Evolutionary conservation across 2,329 filamentous ascomycete species (phyloP).

Genomic region (Verticillium longisporum): DNA sequence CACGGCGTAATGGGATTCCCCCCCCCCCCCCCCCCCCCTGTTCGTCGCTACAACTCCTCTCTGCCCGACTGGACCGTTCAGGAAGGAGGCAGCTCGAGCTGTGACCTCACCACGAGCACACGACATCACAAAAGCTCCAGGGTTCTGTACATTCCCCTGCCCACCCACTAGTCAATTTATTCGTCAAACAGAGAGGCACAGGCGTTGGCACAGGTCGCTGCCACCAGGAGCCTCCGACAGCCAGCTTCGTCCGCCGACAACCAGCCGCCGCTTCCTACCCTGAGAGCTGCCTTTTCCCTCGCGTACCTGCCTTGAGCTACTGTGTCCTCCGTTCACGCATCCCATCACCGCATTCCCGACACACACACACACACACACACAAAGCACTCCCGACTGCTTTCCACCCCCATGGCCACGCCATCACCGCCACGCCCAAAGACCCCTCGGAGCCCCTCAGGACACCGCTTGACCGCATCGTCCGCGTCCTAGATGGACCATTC

Average conservation of each 20-base stretch:
- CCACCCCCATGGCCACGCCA: background rate
- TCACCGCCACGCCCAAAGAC: background rate
- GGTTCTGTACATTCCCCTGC: background rate
- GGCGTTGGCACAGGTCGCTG: background rate
- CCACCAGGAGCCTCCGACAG: background rate
- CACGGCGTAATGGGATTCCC: too few relatives aligned
- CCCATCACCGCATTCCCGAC: background rate
- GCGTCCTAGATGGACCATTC: slow-evolving; percentile 2
- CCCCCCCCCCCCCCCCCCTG: background rate
- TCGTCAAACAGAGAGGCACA: background rate
- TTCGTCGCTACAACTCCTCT: too few relatives aligned
- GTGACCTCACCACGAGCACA: background rate
- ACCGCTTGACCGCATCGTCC: background rate
- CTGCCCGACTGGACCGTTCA: too few relatives aligned
- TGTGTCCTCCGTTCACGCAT: background rate
- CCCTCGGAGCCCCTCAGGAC: background rate
- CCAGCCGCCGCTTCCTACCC: background rate
- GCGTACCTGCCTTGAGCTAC: background rate
- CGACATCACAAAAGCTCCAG: background rate
- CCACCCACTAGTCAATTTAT: background rate
- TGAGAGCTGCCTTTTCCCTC: background rate
- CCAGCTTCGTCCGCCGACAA: background rate
- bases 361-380: background rate
- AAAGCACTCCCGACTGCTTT: background rate
- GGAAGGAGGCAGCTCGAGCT: background rate